Conservation (phyloP, 164 flowering plant genomes). For the Piper longum region DNA sequence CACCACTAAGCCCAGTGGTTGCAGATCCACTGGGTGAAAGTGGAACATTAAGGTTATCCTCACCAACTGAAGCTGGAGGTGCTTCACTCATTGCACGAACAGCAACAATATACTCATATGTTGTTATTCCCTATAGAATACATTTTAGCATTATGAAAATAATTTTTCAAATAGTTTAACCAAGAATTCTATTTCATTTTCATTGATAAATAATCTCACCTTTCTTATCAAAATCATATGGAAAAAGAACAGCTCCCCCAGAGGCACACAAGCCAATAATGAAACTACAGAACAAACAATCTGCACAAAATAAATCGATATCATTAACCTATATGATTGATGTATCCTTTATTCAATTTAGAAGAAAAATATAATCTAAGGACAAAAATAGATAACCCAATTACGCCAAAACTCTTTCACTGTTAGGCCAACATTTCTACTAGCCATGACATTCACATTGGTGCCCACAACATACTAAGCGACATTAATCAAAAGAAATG, state of each 20-base stretch:
- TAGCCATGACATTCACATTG: too few relatives aligned
- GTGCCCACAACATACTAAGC: not conserved
- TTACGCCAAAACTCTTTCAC: too few relatives aligned
- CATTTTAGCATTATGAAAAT: not conserved
- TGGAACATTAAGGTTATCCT: conserved; percentile 40
- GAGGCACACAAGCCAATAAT: conserved; percentile 68
- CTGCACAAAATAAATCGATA: conserved; percentile 20
- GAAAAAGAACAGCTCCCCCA: conserved; percentile 94
- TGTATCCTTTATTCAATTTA: too few relatives aligned
- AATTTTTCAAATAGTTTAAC: not conserved
- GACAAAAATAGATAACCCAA: too few relatives aligned
- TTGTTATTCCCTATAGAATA: conserved; percentile 66
- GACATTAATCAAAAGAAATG: not conserved
- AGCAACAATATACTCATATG: conserved; percentile 93
- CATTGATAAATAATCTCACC: conserved; percentile 26
- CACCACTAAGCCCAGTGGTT: conserved; percentile 84
- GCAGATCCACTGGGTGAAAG: conserved; percentile 87
- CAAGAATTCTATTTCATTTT: not conserved
- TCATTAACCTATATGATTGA: not conserved
- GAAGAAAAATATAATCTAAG: too few relatives aligned
- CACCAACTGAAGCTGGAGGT: conserved; percentile 58
- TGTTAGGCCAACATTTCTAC: too few relatives aligned
- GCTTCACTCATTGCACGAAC: conserved; percentile 90
- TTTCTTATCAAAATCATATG: conserved; percentile 86
- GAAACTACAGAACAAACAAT: conserved; percentile 80